A percentile compares a stretch with the other conserved stretches of the same genome.
Conservation (phyloP, 164 flowering plant species). For the Vitis amurensis region DNA sequence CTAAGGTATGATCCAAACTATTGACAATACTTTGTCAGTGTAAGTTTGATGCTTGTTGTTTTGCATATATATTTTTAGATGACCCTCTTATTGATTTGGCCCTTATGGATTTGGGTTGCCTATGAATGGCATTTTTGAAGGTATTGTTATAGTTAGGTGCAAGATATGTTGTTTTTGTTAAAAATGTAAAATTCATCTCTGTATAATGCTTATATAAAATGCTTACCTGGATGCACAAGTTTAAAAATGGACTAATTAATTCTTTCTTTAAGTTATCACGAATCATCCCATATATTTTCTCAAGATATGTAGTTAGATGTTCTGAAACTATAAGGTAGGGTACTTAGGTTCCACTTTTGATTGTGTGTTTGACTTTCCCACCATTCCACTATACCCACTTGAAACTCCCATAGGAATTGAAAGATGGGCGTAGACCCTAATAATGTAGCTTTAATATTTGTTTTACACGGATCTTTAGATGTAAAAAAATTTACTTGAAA, state of each 20-base stretch:
- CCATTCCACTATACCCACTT: conserved; percentile 82
- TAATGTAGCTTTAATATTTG: conserved; percentile 5
- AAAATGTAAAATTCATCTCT: not conserved
- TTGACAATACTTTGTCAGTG: conserved; percentile 79
- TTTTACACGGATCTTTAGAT: not conserved
- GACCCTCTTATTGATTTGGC: conserved; percentile 61
- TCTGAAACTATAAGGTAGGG: conserved; percentile 84
- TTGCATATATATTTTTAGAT: conserved; percentile 54
- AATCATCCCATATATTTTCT: conserved; percentile 83
- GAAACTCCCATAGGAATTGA: conserved; percentile 45
- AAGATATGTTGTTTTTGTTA: not conserved
- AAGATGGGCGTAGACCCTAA: conserved; percentile 62
- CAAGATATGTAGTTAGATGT: conserved; percentile 80
- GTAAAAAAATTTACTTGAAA: conserved; percentile 29
- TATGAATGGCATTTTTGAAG: conserved; percentile 23
- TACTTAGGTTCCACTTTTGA: conserved; percentile 79
- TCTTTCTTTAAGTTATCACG: conserved; percentile 86
- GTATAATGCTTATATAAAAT: not conserved
- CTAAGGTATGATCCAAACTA: conserved; percentile 45
- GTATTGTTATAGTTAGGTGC: conserved; percentile 9
- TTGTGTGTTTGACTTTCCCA: conserved; percentile 45
- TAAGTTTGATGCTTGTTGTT: conserved; percentile 63
- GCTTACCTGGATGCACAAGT: conserved; percentile 74
- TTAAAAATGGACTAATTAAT: conserved; percentile 62
- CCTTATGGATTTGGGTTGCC: conserved; percentile 70